Conservation (phyloP, 371 early-diverging fungal species). For the Mortierella sp. region DNA sequence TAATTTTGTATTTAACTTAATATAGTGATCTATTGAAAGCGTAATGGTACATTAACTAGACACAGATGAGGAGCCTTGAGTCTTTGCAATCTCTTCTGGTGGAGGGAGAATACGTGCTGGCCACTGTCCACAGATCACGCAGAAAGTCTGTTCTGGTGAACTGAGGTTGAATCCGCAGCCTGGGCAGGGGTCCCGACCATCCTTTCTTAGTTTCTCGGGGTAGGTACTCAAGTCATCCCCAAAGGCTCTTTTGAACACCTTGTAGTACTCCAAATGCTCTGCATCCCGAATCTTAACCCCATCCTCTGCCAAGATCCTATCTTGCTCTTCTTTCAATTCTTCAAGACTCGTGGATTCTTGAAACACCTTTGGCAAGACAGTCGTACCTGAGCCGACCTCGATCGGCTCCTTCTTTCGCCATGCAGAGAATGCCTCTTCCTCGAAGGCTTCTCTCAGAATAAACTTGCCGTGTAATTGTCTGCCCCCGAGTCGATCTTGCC, state of each 20-base stretch:
- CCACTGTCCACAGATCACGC: conserved; percentile 70
- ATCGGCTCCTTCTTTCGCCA: conserved; percentile 70
- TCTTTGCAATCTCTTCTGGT: conserved; percentile 37
- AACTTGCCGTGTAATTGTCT: conserved; percentile 65
- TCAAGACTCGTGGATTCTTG: conserved; percentile 34
- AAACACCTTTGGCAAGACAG: conserved; percentile 60
- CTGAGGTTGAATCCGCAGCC: conserved; percentile 66
- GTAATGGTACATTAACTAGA: background rate
- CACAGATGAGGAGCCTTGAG: background rate
- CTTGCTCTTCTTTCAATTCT: conserved; percentile 44
- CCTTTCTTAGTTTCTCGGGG: conserved; percentile 38
- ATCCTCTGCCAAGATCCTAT: conserved; percentile 42
- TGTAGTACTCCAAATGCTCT: conserved; percentile 66
- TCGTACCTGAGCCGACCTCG: conserved; percentile 67
- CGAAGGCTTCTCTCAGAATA: conserved; percentile 65
- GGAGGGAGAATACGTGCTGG: conserved; percentile 61
- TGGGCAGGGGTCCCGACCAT: conserved; percentile 63
- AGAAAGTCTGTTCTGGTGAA: conserved; percentile 61
- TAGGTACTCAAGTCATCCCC: conserved; percentile 34
- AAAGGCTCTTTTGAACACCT: conserved; percentile 58
- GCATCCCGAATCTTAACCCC: conserved; percentile 64
- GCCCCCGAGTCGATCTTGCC: conserved; percentile 54
- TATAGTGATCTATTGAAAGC: background rate
- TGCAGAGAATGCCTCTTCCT: conserved; percentile 60
- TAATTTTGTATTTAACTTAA: conserved; percentile 1